phyloP scores from a whole-genome alignment of 75 land plant genomes.

The Pinus albicaulis region DNA sequence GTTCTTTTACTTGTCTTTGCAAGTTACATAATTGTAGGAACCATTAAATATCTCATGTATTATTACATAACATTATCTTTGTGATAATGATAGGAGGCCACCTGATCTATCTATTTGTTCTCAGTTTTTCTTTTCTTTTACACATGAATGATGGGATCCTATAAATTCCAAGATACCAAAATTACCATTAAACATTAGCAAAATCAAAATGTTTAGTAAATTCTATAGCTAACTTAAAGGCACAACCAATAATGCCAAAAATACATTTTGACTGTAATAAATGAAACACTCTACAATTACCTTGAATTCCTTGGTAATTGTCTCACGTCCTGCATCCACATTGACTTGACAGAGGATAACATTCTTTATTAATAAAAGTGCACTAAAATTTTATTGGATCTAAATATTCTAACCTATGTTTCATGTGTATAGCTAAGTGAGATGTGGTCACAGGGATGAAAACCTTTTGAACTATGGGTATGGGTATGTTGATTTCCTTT shows the following conservation, averaged over 20 bases:
- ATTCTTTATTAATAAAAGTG: background rate
- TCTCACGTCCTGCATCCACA: background rate
- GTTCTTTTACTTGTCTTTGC: no score
- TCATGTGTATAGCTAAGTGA: no score
- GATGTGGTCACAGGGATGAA: no score
- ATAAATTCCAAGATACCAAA: background rate
- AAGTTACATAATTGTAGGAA: no score
- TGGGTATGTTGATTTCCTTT: no score
- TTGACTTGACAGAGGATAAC: background rate
- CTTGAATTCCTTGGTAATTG: background rate
- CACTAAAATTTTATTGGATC: conserved; percentile 3
- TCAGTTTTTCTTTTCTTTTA: background rate
- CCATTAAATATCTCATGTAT: no score
- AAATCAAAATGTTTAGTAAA: background rate
- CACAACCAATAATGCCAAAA: background rate
- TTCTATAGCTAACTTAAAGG: background rate
- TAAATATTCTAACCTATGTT: background rate
- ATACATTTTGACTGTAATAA: background rate
- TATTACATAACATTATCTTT: no score
- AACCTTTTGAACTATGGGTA: no score
- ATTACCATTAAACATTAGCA: background rate
- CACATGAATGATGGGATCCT: background rate
- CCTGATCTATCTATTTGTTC: background rate
- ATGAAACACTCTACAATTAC: background rate
- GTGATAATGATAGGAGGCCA: no score